A percentile compares a stretch with the other conserved stretches of the same genome.
Evolutionary conservation across 139 green algal species (phyloP).

Genomic region (Haematococcus sp.): DNA sequence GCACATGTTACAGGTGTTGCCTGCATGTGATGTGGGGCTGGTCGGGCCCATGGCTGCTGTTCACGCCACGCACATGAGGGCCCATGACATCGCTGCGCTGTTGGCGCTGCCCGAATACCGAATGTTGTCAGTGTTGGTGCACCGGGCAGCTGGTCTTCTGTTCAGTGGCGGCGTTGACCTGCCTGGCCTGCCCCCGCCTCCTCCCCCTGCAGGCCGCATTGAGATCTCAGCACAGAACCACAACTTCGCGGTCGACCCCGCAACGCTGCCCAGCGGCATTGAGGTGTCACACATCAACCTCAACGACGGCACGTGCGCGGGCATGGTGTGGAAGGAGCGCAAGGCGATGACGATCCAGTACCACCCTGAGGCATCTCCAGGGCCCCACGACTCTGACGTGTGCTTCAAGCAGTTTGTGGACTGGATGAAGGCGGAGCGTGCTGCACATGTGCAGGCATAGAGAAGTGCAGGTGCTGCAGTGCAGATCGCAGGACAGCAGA

Average conservation of each 20-base stretch:
- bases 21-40: constrained; percentile 2
- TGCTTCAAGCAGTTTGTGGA: constrained; percentile 86
- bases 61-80: background rate
- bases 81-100: background rate
- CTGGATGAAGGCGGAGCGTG: constrained; percentile 63
- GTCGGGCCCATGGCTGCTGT: background rate
- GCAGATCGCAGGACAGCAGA: too few species aligned
- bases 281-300: constrained; percentile 97
- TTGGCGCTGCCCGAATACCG: too few species aligned
- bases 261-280: constrained; percentile 80
- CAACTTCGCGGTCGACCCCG: constrained; percentile 98
- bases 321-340: constrained; percentile 59
- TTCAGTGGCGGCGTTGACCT: too few species aligned
- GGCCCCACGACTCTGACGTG: constrained; percentile 95
- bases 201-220: constrained; percentile 63
- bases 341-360: constrained; percentile 98
- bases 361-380: constrained; percentile 95
- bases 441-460: too few species aligned
- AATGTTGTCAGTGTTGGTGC: too few species aligned
- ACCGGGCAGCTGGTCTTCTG: too few species aligned
- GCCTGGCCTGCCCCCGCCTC: too few species aligned
- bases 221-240: constrained; percentile 96
- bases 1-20: too few species aligned
- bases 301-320: constrained; percentile 98
- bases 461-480: too few species aligned